Percentiles rank a stretch among this genome's conserved stretches.
Evolutionary conservation across 2,329 filamentous ascomycete genomes (phyloP).

Genomic region (Trichoderma aggressivum): DNA sequence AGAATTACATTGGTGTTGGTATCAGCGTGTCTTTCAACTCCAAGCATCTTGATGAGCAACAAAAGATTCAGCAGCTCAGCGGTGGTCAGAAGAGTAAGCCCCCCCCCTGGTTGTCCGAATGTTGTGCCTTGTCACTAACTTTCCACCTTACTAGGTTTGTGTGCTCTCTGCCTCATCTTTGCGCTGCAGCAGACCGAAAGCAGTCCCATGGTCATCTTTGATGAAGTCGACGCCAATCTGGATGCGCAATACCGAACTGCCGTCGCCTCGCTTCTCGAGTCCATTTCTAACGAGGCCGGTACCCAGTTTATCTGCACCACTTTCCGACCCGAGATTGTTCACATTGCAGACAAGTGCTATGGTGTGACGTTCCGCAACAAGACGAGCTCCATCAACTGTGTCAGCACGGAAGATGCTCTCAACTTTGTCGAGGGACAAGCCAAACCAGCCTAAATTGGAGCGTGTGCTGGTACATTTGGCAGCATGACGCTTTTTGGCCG

Average conservation of each 20-base stretch:
- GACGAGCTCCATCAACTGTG: slow-evolving; percentile 90
- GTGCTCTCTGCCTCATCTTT: slow-evolving; percentile 95
- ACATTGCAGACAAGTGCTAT: slow-evolving; percentile 95
- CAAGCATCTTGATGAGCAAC: slow-evolving; percentile 91
- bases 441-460: slow-evolving; percentile 30
- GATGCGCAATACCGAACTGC: slow-evolving; percentile 97
- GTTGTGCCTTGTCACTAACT: slow-evolving; percentile 17
- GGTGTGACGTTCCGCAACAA: slow-evolving; percentile 93
- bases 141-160: slow-evolving; percentile 61
- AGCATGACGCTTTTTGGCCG: background rate
- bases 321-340: slow-evolving; percentile 93
- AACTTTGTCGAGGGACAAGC: slow-evolving; percentile 89
- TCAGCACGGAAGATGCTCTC: slow-evolving; percentile 80
- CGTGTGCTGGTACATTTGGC: background rate
- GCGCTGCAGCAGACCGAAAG: slow-evolving; percentile 98
- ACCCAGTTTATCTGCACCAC: slow-evolving; percentile 97
- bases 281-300: slow-evolving; percentile 64
- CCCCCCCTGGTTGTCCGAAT: background rate
- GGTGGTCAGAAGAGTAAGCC: slow-evolving; percentile 92
- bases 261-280: slow-evolving; percentile 82
- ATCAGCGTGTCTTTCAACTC: slow-evolving; percentile 99
- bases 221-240: slow-evolving; percentile 97
- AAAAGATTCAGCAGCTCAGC: slow-evolving; percentile 93
- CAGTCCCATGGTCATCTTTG: slow-evolving; percentile 97
- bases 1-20: slow-evolving; percentile 94